phyloP scores from a whole-genome alignment of 2,329 filamentous ascomycete species.

The Anisogramma anomala region DNA sequence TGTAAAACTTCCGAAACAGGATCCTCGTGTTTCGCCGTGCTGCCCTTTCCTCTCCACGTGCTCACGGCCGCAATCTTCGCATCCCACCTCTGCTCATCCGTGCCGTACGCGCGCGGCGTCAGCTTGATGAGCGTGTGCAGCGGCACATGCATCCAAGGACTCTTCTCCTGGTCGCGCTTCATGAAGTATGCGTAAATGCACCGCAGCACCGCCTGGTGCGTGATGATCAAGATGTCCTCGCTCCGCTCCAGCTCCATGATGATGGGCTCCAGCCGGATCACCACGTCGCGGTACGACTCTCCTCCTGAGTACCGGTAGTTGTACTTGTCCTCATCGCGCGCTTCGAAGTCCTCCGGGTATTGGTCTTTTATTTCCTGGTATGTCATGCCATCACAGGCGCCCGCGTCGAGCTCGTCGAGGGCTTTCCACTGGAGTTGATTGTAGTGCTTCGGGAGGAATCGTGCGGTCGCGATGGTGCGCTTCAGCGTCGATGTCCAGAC shows the following conservation, averaged over 20 bases:
- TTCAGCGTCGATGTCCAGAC: conserved; percentile 54
- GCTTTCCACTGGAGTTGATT: conserved; percentile 99
- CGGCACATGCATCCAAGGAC: conserved; percentile 97
- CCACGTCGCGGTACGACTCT: conserved; percentile 90
- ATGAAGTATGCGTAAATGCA: conserved; percentile 99
- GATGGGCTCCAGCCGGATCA: conserved; percentile 94
- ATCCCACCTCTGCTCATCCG: conserved; percentile 75
- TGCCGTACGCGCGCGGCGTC: conserved; percentile 87
- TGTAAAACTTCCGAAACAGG: conserved; percentile 26
- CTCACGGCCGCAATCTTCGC: conserved; percentile 92
- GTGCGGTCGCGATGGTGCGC: conserved; percentile 84
- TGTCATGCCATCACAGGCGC: conserved; percentile 91
- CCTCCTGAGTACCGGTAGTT: conserved; percentile 98
- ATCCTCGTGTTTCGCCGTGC: conserved; percentile 76
- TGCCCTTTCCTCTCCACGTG: conserved; percentile 92
- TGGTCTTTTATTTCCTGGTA: conserved; percentile 87
- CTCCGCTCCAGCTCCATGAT: conserved; percentile 98
- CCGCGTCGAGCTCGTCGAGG: conserved; percentile 90
- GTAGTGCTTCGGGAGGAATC: conserved; percentile 67
- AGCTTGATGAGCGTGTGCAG: conserved; percentile 94
- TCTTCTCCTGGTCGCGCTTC: conserved; percentile 86
- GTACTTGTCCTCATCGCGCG: conserved; percentile 97
- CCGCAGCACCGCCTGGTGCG: conserved; percentile 88
- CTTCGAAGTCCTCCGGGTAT: conserved; percentile 89
- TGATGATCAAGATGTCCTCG: conserved; percentile 96